These are phyloP conservation scores for Asclepias syriaca DNA, from an alignment of 257 asterid genomes.

Conservation along the genomic window DNA sequence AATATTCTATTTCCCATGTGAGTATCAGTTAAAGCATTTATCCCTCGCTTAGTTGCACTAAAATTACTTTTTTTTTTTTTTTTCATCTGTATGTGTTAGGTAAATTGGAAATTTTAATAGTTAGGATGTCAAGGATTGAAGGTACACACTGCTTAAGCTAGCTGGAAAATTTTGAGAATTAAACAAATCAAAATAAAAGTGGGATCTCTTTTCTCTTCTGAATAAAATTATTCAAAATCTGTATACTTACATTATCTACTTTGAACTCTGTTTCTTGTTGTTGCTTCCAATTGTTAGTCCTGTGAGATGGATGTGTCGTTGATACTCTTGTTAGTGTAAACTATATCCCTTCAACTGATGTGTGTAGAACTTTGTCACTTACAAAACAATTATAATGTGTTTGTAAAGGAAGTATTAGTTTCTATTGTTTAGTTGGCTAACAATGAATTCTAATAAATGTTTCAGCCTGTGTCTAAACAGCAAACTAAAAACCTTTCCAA, in stretches of 20 bases:
- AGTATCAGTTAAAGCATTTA: too few species aligned
- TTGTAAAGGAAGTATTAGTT: neutral
- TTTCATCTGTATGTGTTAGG: neutral
- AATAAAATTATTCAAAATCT: neutral
- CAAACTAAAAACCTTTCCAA: slow-evolving; percentile 47
- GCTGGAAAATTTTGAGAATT: neutral
- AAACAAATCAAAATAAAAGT: neutral
- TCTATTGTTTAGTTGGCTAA: slow-evolving; percentile 4
- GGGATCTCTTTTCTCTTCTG: too few species aligned
- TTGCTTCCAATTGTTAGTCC: neutral
- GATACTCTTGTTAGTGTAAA: neutral
- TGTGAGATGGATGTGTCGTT: neutral
- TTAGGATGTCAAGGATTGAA: neutral
- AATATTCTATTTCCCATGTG: too few species aligned
- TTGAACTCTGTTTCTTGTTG: neutral
- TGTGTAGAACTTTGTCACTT: neutral
- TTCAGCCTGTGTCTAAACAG: slow-evolving; percentile 33
- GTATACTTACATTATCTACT: neutral
- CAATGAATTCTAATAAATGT: neutral
- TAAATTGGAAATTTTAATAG: neutral
- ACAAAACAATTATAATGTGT: neutral
- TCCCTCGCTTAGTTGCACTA: neutral
- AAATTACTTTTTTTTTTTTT: neutral
- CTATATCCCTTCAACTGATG: neutral
- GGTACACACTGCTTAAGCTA: neutral